These are phyloP conservation scores for Protea cynaroides DNA, from an alignment of 164 flowering plant genomes.

Conservation along the genomic window DNA sequence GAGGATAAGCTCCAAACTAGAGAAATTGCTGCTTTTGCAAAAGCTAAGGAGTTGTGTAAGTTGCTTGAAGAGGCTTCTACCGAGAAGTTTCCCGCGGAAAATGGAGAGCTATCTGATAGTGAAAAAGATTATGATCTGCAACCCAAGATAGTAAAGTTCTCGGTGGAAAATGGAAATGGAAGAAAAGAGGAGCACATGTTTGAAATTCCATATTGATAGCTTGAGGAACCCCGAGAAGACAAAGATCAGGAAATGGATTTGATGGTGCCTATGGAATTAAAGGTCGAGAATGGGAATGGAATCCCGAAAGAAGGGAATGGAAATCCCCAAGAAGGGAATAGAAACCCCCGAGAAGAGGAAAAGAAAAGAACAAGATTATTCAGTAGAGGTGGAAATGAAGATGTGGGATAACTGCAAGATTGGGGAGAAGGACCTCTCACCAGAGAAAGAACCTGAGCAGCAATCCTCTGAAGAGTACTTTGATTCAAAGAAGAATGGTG, in stretches of 20 bases:
- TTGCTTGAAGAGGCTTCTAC: slow-evolving; percentile 47
- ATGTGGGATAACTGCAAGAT: too few species aligned
- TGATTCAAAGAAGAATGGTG: too few species aligned
- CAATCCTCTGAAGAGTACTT: too few species aligned
- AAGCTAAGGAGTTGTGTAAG: slow-evolving; percentile 53
- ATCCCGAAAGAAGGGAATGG: slow-evolving; percentile 29
- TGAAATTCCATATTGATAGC: slow-evolving; percentile 26
- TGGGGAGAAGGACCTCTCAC: too few species aligned
- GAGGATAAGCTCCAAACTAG: slow-evolving; percentile 43
- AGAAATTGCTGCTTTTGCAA: slow-evolving; percentile 40
- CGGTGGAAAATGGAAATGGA: too few species aligned
- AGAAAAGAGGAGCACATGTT: slow-evolving; percentile 31
- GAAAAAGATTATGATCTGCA: slow-evolving; percentile 84
- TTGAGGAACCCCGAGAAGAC: slow-evolving; percentile 25
- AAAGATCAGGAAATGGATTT: slow-evolving; percentile 20
- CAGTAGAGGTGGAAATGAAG: too few species aligned
- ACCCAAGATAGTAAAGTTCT: slow-evolving; percentile 69
- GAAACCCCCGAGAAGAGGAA: slow-evolving; percentile 29
- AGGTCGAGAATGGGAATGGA: slow-evolving; percentile 36
- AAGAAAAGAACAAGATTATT: slow-evolving; percentile 19
- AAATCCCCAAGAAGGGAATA: too few species aligned
- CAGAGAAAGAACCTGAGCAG: too few species aligned
- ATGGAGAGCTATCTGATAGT: slow-evolving; percentile 57
- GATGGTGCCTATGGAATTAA: slow-evolving; percentile 11
- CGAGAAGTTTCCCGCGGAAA: slow-evolving; percentile 43